A percentile compares a stretch with the other conserved stretches of the same genome.
phyloP scores from a whole-genome alignment of 495 filamentous ascomycete genomes.

The Jackrogersella minutella region DNA sequence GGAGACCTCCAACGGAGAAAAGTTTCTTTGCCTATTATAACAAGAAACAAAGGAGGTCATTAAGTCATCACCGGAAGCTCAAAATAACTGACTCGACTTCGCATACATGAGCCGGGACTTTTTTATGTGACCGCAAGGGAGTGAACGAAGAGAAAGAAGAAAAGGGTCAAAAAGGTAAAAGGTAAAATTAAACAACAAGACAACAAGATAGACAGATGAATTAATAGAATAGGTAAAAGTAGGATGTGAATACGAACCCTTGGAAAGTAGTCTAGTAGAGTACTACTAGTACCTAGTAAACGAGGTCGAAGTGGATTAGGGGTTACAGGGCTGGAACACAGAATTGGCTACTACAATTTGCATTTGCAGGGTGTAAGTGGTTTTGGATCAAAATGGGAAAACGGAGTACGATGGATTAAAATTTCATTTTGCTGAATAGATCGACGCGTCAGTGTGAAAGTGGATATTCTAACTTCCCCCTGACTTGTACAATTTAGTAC shows the following conservation, averaged over 20 bases:
- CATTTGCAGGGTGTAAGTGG: background rate
- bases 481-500: constrained; percentile 9
- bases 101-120: constrained; percentile 15
- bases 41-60: constrained; percentile 32
- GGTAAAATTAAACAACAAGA: constrained; percentile 9
- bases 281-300: constrained; percentile 9
- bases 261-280: constrained; percentile 2
- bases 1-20: constrained; percentile 32
- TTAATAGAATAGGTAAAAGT: constrained; percentile 9
- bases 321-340: constrained; percentile 13
- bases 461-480: constrained; percentile 1
- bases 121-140: constrained; percentile 7
- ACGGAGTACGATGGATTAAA: constrained; percentile 21
- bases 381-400: constrained; percentile 19
- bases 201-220: constrained; percentile 8
- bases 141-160: background rate
- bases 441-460: constrained; percentile 35
- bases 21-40: constrained; percentile 22
- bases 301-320: constrained; percentile 20
- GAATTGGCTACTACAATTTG: background rate
- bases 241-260: constrained; percentile 37
- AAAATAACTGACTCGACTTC: constrained; percentile 15
- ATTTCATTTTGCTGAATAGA: constrained; percentile 24
- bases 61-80: constrained; percentile 36
- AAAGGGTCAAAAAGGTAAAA: background rate